Conservation (phyloP, 441 rosid genomes). For the Caryocar brasiliense region DNA sequence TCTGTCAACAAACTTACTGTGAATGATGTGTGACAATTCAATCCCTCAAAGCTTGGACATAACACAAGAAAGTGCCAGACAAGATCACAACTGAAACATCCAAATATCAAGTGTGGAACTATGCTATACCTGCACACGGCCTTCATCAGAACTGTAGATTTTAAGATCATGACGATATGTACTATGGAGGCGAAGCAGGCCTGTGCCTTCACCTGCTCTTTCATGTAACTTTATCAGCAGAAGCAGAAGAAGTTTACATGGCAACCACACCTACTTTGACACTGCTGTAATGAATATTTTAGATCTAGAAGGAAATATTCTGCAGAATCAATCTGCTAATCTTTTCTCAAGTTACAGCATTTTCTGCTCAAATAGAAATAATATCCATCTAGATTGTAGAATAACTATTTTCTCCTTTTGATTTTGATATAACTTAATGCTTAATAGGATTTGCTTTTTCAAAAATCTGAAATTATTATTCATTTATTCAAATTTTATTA, state of each 20-base stretch:
- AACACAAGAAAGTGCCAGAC: conserved; percentile 9
- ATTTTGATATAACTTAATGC: no score
- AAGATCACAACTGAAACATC: background rate
- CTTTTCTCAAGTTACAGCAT: no score
- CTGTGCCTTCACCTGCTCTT: conserved; percentile 94
- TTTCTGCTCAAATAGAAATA: no score
- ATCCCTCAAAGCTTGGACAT: background rate
- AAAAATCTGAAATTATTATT: no score
- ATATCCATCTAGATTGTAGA: no score
- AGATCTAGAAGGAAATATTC: no score
- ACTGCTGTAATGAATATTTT: background rate
- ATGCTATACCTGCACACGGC: conserved; percentile 87
- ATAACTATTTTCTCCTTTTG: no score
- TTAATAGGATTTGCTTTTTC: no score
- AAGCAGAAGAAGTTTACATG: conserved; percentile 3
- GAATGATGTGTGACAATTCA: conserved; percentile 6
- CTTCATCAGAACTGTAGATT: conserved; percentile 99
- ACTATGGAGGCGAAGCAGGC: conserved; percentile 97
- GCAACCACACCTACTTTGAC: background rate
- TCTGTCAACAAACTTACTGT: conserved; percentile 38
- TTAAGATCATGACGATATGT: conserved; percentile 99
- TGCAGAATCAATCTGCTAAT: no score
- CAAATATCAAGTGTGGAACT: conserved; percentile 2
- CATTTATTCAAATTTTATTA: no score
- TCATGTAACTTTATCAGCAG: conserved; percentile 14